Percentiles rank a stretch among this genome's conserved stretches.
Evolutionary conservation across 176 grass and related monocot species (phyloP).

Genomic region (Neostapfia colusana): DNA sequence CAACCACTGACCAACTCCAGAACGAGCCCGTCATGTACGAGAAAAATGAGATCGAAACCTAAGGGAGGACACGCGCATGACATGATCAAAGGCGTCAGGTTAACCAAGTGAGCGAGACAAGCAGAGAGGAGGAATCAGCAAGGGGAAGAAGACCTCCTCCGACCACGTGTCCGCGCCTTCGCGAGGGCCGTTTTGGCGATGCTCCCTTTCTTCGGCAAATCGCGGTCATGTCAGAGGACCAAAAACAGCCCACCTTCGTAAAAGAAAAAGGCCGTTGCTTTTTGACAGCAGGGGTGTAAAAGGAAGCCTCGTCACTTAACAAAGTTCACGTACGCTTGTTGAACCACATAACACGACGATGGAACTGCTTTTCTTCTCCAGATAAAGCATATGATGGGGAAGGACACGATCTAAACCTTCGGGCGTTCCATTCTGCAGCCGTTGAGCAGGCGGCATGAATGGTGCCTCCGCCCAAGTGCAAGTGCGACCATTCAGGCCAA

Average conservation of each 20-base stretch:
- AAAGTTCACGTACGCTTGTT: not conserved
- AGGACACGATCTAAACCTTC: too few relatives aligned
- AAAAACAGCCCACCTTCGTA: not conserved
- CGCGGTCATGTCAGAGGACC: not conserved
- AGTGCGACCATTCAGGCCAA: slow-evolving; percentile 4
- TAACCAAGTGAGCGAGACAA: not conserved
- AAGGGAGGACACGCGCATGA: not conserved
- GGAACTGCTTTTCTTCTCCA: slow-evolving; percentile 2
- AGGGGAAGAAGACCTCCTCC: not conserved
- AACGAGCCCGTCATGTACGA: not conserved
- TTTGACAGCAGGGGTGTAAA: slow-evolving; percentile 31
- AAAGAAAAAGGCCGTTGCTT: not conserved
- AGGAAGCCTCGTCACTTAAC: not conserved
- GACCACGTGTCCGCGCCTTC: not conserved
- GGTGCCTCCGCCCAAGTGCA: not conserved
- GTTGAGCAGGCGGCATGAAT: not conserved
- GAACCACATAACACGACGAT: slow-evolving; percentile 32
- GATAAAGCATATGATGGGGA: not conserved
- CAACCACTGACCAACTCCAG: too few relatives aligned
- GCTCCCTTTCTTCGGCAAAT: slow-evolving; percentile 18
- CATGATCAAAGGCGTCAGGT: not conserved
- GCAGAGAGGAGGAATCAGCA: not conserved
- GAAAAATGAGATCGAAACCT: not conserved
- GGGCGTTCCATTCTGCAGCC: not conserved
- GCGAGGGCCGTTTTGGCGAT: not conserved